Base-by-base conservation (phyloP, 306 rosid genomes). In the Trichosanthes truncata region DNA sequence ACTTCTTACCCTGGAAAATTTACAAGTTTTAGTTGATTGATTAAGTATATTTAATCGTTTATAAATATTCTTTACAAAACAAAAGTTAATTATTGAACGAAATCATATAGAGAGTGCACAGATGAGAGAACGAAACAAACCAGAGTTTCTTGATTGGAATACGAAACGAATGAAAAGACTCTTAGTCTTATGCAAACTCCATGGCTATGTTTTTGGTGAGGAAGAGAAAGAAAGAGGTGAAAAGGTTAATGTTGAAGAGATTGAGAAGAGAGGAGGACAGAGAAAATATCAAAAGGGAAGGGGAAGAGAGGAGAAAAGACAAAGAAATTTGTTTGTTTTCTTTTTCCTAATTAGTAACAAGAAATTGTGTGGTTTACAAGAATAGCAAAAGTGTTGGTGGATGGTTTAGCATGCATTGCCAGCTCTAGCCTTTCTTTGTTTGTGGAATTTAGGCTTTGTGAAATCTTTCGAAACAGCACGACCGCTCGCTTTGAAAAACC, bases 381-480 rank as follows among this genome's bases (percentile, higher is more conserved):
- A 71, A 71, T 71, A 71, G 76, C 33, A 41, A 71, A 71, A 66
- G 23, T 45, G 55, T 71, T 71, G 76, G 76, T 71, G 76, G 38
- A 71, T 71, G 56, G 76, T 43, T 45, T 71, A 65, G 73, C 71
- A 41, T n/a, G 74, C 48, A 35, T 35, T 65, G 46, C 48, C 73
- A 65, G 0, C 46, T 18, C 25, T 20, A 9, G 15, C 51, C 31
- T 41, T 23, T 21, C 7, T 66, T 40, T n/a, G 33, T 68, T 41
- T 41, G 33, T 21, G 33, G 49, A 66, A 18, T 66, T 20, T 36
- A 36, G 46, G 20, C 25, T 66, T 65, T 15, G 21, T 8, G 3
- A 35, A 66, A 36, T 35, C 25, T 36, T 63, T 40, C 51, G 7
- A 7, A 65, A 38, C 4, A 40, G 7, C 74, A 41, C 4, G 3